Evolutionary conservation across 148 eudicot species (phyloP).

Genomic region (Vaccinium myrtillus): DNA sequence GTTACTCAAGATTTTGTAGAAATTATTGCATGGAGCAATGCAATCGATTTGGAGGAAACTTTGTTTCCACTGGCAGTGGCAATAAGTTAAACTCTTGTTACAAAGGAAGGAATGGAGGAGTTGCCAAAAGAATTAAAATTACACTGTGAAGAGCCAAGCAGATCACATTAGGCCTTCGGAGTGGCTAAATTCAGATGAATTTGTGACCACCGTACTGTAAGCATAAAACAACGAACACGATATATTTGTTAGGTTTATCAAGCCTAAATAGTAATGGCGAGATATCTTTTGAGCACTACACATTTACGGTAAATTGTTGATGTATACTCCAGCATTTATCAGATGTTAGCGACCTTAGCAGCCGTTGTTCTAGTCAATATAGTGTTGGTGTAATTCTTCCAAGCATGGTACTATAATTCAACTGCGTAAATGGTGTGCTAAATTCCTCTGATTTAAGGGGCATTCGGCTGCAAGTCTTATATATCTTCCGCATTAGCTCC

Average conservation of each 20-base stretch:
- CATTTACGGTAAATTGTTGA: neutral
- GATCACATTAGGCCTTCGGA: neutral
- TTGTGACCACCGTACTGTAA: neutral
- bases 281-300: neutral
- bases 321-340: neutral
- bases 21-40: too few species aligned
- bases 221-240: neutral
- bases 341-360: neutral
- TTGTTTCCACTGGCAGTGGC: too few species aligned
- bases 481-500: too few species aligned
- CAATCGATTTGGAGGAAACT: too few species aligned
- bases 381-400: neutral
- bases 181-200: constrained; percentile 6
- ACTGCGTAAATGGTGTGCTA: neutral
- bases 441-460: neutral
- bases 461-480: too few species aligned
- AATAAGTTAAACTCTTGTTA: too few species aligned
- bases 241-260: neutral
- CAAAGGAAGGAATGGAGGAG: too few species aligned
- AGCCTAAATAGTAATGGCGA: neutral
- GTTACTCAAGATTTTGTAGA: neutral
- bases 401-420: neutral
- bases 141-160: neutral
- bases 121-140: neutral
- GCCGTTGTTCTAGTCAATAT: neutral